Evolutionary conservation across 2,329 filamentous ascomycete species (phyloP).

Genomic region (Herpotrichia juniperi): DNA sequence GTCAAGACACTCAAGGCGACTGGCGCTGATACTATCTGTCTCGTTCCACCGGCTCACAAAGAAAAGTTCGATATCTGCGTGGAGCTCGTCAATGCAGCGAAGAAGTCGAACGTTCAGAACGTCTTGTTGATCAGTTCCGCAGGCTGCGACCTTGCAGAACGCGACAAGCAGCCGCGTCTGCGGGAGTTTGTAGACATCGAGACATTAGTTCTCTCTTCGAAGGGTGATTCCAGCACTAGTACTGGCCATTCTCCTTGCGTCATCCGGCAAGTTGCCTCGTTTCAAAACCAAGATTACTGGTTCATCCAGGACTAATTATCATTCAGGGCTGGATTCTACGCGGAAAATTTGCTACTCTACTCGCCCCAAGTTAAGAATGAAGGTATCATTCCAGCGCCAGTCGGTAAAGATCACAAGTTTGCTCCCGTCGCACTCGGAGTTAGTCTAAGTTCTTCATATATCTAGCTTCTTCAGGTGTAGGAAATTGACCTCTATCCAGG

Average conservation of each 20-base stretch:
- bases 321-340: conserved; percentile 47
- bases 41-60: conserved; percentile 55
- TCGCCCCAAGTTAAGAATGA: conserved; percentile 53
- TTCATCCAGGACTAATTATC: too few relatives aligned
- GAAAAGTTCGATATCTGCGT: conserved; percentile 55
- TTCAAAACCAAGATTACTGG: too few relatives aligned
- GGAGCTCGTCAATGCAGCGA: conserved; percentile 55
- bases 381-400: conserved; percentile 54
- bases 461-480: too few relatives aligned
- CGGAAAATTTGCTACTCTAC: conserved; percentile 59
- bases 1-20: conserved; percentile 49
- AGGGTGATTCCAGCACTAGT: conserved; percentile 49
- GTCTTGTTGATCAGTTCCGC: conserved; percentile 56
- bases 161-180: conserved; percentile 55
- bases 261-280: too few relatives aligned
- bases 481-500: too few relatives aligned
- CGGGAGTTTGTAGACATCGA: conserved; percentile 61
- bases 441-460: too few relatives aligned
- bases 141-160: conserved; percentile 58
- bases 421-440: conserved; percentile 29
- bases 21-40: conserved; percentile 56
- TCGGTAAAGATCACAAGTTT: conserved; percentile 57
- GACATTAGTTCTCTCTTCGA: conserved; percentile 47
- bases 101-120: conserved; percentile 53
- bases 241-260: conserved; percentile 49